These are phyloP conservation scores for Epichloe glyceriae DNA, from an alignment of 2,329 filamentous ascomycete genomes.

Conservation along the genomic window DNA sequence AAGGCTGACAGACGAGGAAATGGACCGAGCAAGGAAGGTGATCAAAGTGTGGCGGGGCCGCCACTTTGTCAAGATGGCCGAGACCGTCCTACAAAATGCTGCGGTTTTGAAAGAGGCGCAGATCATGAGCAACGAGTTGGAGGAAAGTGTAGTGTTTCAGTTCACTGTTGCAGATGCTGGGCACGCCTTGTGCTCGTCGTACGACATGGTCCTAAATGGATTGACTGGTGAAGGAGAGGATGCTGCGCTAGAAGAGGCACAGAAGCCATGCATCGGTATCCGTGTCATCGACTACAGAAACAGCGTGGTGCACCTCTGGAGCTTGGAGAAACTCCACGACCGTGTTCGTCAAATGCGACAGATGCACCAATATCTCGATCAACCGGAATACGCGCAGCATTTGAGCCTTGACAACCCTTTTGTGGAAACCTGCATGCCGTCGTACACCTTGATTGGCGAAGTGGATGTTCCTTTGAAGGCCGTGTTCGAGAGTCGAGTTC, in stretches of 20 bases:
- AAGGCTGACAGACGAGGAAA: slow-evolving; percentile 58
- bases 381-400: slow-evolving; percentile 88
- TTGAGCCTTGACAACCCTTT: slow-evolving; percentile 90
- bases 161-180: slow-evolving; percentile 85
- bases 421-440: slow-evolving; percentile 77
- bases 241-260: slow-evolving; percentile 62
- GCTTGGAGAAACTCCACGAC: slow-evolving; percentile 78
- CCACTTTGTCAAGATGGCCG: slow-evolving; percentile 88
- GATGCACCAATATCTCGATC: slow-evolving; percentile 91
- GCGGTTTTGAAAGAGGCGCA: slow-evolving; percentile 87
- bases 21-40: slow-evolving; percentile 53
- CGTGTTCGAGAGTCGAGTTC: slow-evolving; percentile 87
- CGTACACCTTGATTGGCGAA: slow-evolving; percentile 86
- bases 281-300: slow-evolving; percentile 86
- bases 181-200: slow-evolving; percentile 81
- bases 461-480: slow-evolving; percentile 83
- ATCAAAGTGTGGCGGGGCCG: slow-evolving; percentile 68
- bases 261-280: slow-evolving; percentile 82
- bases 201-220: slow-evolving; percentile 90
- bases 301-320: slow-evolving; percentile 82
- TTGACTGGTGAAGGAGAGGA: slow-evolving; percentile 78
- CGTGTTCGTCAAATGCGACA: slow-evolving; percentile 88
- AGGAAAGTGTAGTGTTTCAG: slow-evolving; percentile 86
- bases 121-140: slow-evolving; percentile 93
- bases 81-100: slow-evolving; percentile 78